These are phyloP conservation scores for Litchi chinensis DNA, from an alignment of 345 rosid genomes.

Conservation along the genomic window DNA sequence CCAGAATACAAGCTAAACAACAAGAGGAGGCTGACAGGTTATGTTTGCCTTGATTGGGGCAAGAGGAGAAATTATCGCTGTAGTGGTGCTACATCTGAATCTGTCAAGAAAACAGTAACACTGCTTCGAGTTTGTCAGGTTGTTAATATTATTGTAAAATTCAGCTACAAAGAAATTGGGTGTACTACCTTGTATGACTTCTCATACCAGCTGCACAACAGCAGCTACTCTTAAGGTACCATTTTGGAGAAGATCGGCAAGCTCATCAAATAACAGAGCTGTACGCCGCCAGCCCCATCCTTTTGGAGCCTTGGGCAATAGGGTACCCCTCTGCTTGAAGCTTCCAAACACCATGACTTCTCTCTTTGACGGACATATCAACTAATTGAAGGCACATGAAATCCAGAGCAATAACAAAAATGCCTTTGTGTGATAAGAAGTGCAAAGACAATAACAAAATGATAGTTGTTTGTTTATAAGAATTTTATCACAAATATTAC, in stretches of 20 bases:
- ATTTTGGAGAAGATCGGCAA: slow-evolving; percentile 82
- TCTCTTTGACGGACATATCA: slow-evolving; percentile 94
- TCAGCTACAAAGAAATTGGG: background rate
- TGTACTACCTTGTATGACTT: slow-evolving; percentile 10
- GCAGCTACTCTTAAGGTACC: slow-evolving; percentile 84
- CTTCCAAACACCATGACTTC: slow-evolving; percentile 90
- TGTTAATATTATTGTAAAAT: background rate
- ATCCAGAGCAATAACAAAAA: background rate
- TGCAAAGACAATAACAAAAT: background rate
- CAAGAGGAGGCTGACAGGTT: background rate
- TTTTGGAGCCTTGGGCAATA: slow-evolving; percentile 94
- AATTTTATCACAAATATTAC: slow-evolving; percentile 31
- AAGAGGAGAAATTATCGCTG: background rate
- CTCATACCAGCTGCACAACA: slow-evolving; percentile 83
- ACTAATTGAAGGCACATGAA: slow-evolving; percentile 34
- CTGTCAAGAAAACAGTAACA: background rate
- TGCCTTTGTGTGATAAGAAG: background rate
- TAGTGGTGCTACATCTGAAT: slow-evolving; percentile 15
- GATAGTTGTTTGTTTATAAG: slow-evolving; percentile 4
- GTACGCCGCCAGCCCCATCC: slow-evolving; percentile 99
- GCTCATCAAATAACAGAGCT: slow-evolving; percentile 85
- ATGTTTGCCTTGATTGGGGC: background rate
- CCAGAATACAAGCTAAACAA: background rate
- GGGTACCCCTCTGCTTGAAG: slow-evolving; percentile 86
- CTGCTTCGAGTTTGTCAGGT: background rate